A percentile compares a stretch with the other conserved stretches of the same genome.
Evolutionary conservation across 23 red algal species (phyloP).

Genomic region (Cyanidium caldarium): DNA sequence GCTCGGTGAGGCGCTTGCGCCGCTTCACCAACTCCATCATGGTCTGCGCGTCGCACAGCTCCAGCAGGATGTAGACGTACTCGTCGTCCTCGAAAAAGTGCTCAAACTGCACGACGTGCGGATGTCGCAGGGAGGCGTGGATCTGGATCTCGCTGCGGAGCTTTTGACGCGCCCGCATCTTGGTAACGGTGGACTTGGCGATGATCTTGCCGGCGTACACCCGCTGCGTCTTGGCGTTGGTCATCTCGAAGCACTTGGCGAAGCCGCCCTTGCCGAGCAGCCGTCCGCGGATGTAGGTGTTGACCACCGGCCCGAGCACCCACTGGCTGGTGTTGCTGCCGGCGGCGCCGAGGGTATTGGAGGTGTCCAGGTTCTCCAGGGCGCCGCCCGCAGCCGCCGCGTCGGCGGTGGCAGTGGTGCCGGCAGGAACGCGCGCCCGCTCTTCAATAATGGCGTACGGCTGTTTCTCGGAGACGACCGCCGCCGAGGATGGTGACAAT

Average conservation of each 20-base stretch:
- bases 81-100: slow-evolving; percentile 50
- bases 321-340: neutral
- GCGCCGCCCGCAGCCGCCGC: neutral
- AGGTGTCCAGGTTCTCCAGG: slow-evolving; percentile 3
- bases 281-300: slow-evolving; percentile 35
- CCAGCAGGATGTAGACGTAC: slow-evolving; percentile 77
- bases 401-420: neutral
- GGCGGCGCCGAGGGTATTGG: neutral
- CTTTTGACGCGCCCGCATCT: slow-evolving; percentile 53
- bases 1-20: slow-evolving; percentile 20
- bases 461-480: neutral
- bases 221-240: slow-evolving; percentile 31
- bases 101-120: slow-evolving; percentile 51
- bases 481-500: no score
- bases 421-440: neutral
- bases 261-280: slow-evolving; percentile 75
- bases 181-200: slow-evolving; percentile 35
- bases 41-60: slow-evolving; percentile 36
- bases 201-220: slow-evolving; percentile 79
- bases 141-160: slow-evolving; percentile 53
- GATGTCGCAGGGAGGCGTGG: slow-evolving; percentile 57
- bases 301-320: slow-evolving; percentile 8
- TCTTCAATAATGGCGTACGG: neutral
- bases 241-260: slow-evolving; percentile 54
- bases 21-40: slow-evolving; percentile 48